phyloP scores from a whole-genome alignment of 169 alveolate genomes.

The Eimeria zaria region DNA sequence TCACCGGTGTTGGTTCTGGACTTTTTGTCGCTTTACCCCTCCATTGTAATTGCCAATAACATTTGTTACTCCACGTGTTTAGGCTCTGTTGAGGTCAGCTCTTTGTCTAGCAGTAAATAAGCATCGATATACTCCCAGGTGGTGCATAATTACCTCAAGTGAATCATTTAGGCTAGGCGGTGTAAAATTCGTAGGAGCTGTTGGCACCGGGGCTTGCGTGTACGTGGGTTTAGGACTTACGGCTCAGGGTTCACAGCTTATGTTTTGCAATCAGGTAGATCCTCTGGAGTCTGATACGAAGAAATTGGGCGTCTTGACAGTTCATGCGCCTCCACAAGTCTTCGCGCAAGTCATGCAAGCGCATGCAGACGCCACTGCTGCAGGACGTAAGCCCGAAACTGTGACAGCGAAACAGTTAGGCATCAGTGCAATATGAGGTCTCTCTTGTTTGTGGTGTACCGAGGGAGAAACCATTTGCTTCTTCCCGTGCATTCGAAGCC shows the following conservation, averaged over 20 bases:
- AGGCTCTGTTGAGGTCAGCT: constrained; percentile 87
- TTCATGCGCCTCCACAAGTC: constrained; percentile 72
- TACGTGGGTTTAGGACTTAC: constrained; percentile 46
- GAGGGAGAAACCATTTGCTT: constrained; percentile 37
- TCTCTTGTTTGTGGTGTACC: not conserved
- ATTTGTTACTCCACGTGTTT: constrained; percentile 96
- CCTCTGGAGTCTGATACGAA: constrained; percentile 73
- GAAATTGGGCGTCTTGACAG: constrained; percentile 73
- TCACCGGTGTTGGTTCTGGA: constrained; percentile 98
- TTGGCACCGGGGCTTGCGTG: not conserved
- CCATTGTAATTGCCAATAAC: constrained; percentile 98
- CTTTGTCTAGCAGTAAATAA: not conserved
- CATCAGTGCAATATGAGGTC: not conserved
- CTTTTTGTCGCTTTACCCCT: constrained; percentile 98
- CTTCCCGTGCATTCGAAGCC: not conserved
- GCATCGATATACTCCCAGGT: not conserved
- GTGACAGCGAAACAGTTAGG: not conserved
- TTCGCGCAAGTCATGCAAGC: constrained; percentile 72
- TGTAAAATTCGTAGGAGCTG: constrained; percentile 86
- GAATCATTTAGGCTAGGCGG: not conserved
- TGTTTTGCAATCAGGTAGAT: constrained; percentile 49
- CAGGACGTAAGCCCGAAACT: constrained; percentile 44
- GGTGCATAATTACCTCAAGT: not conserved
- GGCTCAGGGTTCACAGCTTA: not conserved
- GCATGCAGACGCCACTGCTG: constrained; percentile 76